Evolutionary conservation across 2,329 filamentous ascomycete genomes (phyloP).

Genomic region (Thielaviopsis euricoi): DNA sequence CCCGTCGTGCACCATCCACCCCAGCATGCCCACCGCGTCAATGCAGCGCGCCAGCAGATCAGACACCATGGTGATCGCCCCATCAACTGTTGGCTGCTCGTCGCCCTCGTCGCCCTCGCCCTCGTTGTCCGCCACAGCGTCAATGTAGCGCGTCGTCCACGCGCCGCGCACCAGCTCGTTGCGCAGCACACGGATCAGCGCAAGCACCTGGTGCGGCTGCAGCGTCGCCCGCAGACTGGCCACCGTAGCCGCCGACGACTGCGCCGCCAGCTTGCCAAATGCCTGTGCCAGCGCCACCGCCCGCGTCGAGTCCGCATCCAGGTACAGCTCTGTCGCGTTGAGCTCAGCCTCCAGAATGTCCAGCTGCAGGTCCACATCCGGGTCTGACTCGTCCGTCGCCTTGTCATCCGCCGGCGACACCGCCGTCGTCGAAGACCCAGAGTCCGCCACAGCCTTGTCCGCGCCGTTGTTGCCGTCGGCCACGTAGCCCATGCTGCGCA

Average conservation of each 20-base stretch:
- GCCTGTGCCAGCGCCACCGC: slow-evolving; percentile 49
- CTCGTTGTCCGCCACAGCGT: slow-evolving; percentile 16
- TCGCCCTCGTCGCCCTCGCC: slow-evolving; percentile 21
- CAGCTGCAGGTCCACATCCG: slow-evolving; percentile 33
- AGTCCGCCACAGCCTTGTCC: neutral
- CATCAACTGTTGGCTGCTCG: slow-evolving; percentile 38
- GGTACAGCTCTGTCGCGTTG: slow-evolving; percentile 48
- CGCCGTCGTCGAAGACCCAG: neutral
- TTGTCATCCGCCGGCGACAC: neutral
- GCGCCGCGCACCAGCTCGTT: slow-evolving; percentile 57
- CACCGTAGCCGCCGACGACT: slow-evolving; percentile 43
- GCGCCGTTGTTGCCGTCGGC: slow-evolving; percentile 21
- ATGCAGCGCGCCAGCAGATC: slow-evolving; percentile 57
- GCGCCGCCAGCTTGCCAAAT: slow-evolving; percentile 52
- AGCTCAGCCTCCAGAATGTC: slow-evolving; percentile 49
- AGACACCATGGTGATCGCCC: slow-evolving; percentile 53
- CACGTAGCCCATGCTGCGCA: slow-evolving; percentile 50
- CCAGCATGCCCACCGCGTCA: slow-evolving; percentile 57
- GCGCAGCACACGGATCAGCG: slow-evolving; percentile 55
- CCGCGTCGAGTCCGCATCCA: slow-evolving; percentile 47
- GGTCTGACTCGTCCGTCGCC: neutral
- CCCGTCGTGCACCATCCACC: slow-evolving; percentile 48
- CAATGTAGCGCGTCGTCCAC: slow-evolving; percentile 57
- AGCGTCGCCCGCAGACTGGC: slow-evolving; percentile 46
- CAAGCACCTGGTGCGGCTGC: slow-evolving; percentile 50